Base-by-base conservation (phyloP, 257 asterid species). In the Solanum peruvianum region DNA sequence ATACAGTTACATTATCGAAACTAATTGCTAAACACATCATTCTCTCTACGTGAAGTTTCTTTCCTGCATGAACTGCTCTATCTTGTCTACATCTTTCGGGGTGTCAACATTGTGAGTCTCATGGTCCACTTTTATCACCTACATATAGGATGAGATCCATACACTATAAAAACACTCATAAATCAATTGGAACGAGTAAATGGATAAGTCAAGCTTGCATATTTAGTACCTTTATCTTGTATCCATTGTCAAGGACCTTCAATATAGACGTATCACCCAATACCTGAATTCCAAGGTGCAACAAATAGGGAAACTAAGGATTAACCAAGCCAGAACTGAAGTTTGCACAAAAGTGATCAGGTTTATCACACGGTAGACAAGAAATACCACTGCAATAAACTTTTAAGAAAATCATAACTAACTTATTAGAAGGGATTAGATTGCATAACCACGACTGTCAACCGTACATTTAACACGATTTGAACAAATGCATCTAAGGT, bases 201-300 rank as follows among this genome's bases (percentile, higher is more conserved):
- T 7, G 7, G 10, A 25, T 13, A 3, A 18, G 67, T 80, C 42
- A 18, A 47, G 13, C 67, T 10, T 18, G 85, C 69, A 81, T 0
- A 58, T 14, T 12, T 5, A 41, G 87, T 85, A 97, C 99, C 99
- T 97, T 97, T 96, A 95, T 95, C 88, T 93, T 97, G 93, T 94
- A 95, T 88, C 98, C 99, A 88, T 95, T 94, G 90, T 97, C 98
- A 85, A 95, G 98, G 88, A 95, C 98, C 91, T 97, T 97, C 84
- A 95, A 91, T 15, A 45, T 8, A 33, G 35, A 33, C 35, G 35
- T 33, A 80, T 44, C 23, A 84, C 21, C 44, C 35, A 10, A 60
- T 90, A 95, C 99, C 98, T 95, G 98, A 90, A 97, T 94, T 56
- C 98, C 98, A 52, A 97, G 93, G 92, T 94, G 98, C 92, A 94